Evolutionary conservation across 345 rosid species (phyloP).

Genomic region (Linum lewisii): DNA sequence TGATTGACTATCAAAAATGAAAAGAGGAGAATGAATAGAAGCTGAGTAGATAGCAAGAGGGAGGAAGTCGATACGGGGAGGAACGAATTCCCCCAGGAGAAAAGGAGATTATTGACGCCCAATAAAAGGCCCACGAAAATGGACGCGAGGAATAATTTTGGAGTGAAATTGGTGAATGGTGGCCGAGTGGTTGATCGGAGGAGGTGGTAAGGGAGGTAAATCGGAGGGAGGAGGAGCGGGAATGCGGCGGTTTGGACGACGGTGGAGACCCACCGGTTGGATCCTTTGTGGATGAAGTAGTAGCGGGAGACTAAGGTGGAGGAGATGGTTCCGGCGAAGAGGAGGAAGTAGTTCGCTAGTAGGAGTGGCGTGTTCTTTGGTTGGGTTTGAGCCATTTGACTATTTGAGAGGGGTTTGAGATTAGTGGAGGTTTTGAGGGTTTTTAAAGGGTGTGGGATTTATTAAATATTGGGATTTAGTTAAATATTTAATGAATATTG

Average conservation of each 20-base stretch:
- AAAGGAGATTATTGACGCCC: conserved; percentile 81
- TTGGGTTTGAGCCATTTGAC: too few relatives aligned
- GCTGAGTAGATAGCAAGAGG: conserved; percentile 73
- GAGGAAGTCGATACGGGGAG: conserved; percentile 89
- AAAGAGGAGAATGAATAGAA: conserved; percentile 69
- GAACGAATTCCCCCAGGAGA: conserved; percentile 83
- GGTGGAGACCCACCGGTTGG: conserved; percentile 87
- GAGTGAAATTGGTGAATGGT: conserved; percentile 49
- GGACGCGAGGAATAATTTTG: conserved; percentile 28
- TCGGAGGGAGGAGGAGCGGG: conserved; percentile 60
- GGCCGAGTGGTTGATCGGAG: conserved; percentile 25
- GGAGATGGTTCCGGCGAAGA: neutral
- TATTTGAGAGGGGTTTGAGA: too few relatives aligned
- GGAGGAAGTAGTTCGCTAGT: neutral
- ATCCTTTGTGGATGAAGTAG: conserved; percentile 76
- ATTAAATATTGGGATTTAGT: too few relatives aligned
- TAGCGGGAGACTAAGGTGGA: conserved; percentile 40
- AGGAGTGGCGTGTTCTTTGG: neutral
- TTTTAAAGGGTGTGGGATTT: too few relatives aligned
- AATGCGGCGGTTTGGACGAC: conserved; percentile 89
- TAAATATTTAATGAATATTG: too few relatives aligned
- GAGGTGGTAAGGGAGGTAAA: conserved; percentile 42
- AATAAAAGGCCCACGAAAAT: conserved; percentile 47
- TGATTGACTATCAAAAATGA: conserved; percentile 75
- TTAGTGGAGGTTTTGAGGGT: too few relatives aligned